phyloP scores from a whole-genome alignment of 139 green algal genomes.

The Nannochloris sp. region DNA sequence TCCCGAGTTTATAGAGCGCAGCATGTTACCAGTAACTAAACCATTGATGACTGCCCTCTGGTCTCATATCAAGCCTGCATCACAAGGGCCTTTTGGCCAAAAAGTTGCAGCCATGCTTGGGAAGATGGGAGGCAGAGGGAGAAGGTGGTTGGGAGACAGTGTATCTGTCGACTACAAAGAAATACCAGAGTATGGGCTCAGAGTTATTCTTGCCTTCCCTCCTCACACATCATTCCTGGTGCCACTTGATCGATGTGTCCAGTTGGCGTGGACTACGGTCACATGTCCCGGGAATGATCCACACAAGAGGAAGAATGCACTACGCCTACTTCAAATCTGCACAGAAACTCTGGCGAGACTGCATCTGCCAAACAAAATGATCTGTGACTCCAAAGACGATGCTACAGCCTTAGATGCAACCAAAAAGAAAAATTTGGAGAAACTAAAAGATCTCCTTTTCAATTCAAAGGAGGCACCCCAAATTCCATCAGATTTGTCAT shows the following conservation, averaged over 20 bases:
- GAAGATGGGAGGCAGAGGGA: slow-evolving; percentile 90
- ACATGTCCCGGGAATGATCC: background rate
- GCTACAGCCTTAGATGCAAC: background rate
- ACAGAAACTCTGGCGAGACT: slow-evolving; percentile 12
- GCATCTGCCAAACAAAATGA: slow-evolving; percentile 9
- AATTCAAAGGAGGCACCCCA: background rate
- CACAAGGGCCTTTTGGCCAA: slow-evolving; percentile 46
- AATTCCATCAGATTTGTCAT: slow-evolving; percentile 12
- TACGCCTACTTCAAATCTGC: slow-evolving; percentile 13
- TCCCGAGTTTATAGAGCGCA: slow-evolving; percentile 88
- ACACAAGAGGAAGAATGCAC: slow-evolving; percentile 1
- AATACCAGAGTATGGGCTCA: slow-evolving; percentile 92
- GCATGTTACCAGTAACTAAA: slow-evolving; percentile 64
- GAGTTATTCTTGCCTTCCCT: slow-evolving; percentile 90
- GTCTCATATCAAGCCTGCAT: slow-evolving; percentile 68
- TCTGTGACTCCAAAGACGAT: background rate
- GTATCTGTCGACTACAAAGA: slow-evolving; percentile 68
- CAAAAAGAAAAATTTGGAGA: slow-evolving; percentile 29
- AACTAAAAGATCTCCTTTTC: slow-evolving; percentile 15
- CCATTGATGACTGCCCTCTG: slow-evolving; percentile 79
- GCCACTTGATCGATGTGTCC: slow-evolving; percentile 78
- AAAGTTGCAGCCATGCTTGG: slow-evolving; percentile 84
- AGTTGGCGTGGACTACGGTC: slow-evolving; percentile 16
- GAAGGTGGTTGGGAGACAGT: slow-evolving; percentile 66
- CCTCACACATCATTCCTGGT: slow-evolving; percentile 86